Base-by-base conservation (phyloP, 164 flowering plant genomes). In the Nelumbo lutea region DNA sequence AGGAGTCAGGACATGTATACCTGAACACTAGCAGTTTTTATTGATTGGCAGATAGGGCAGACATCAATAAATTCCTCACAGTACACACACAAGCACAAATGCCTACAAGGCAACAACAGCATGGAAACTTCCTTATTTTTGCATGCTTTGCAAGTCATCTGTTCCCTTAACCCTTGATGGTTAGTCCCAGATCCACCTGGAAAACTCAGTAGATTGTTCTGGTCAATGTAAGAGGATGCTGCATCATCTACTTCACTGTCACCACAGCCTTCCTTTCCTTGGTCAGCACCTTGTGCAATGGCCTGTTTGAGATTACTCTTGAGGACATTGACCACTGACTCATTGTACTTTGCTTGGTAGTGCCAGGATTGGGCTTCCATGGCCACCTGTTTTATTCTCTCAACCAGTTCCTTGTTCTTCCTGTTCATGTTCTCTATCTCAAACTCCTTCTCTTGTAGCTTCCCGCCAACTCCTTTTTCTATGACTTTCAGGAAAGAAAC, bases 41-140 rank as follows among this genome's bases (percentile, higher is more conserved):
- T 69, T 61, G 69, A 51, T 75, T 79, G 87, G 69, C 98, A 93
- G 41, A 89, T 77, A 47, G 98, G 98, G 78, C 98, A 93, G 42
- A 81, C 76, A 40, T 73, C 75, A 44, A 83, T 75, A 46, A 83
- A 82, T 56, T 72, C 86, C 52, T 87, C 92, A 67, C 98, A 93
- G 15, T 85, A 88, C 69, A 74, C 86, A 78, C 98, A 93, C 65
- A 93, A 65, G 76, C 97, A 88, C 44, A 93, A 74, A 69, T 93
- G 98, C 71, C 97, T 77, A 71, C 98, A 93, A 53, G 98, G 98
- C 83, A 86, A 75, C 75, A 93, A 73, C 80, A 93, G 72, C n/a
- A 89, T 65, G 41, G 84, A 84, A 45, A 88, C 92, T 80, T 89
- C 97, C 76, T 80, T 87, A 40, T 64, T 43, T 60, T 75, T 84